These are phyloP conservation scores for Vanrija pseudolonga DNA, from an alignment of 1,284 basidiomycete species.

Conservation along the genomic window DNA sequence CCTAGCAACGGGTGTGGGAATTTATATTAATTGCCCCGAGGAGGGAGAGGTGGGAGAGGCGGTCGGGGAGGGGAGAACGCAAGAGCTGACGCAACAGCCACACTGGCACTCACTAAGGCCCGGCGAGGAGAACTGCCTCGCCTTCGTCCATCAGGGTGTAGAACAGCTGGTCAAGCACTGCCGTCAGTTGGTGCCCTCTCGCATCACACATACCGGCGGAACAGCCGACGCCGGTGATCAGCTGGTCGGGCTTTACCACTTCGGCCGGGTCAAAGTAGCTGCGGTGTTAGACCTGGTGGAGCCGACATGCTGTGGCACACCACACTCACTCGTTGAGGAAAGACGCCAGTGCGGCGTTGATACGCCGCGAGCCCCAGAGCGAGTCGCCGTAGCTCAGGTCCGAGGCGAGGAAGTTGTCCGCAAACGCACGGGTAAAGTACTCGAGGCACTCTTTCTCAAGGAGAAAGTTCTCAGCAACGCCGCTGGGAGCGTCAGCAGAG, in stretches of 20 bases:
- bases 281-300: background rate
- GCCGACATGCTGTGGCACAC: background rate
- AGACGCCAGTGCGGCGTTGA: constrained; percentile 35
- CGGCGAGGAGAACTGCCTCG: constrained; percentile 47
- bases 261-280: constrained; percentile 36
- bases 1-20: too few species aligned
- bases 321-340: constrained; percentile 39
- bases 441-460: constrained; percentile 44
- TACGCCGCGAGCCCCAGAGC: constrained; percentile 43
- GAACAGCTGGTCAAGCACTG: constrained; percentile 49
- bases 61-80: constrained; percentile 13
- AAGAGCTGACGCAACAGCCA: too few species aligned
- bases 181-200: background rate
- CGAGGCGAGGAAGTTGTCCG: constrained; percentile 26
- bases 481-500: constrained; percentile 20
- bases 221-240: constrained; percentile 44
- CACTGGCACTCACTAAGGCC: constrained; percentile 34
- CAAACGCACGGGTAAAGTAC: constrained; percentile 41
- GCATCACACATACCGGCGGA: constrained; percentile 26
- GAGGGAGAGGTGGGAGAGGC: constrained; percentile 10
- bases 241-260: constrained; percentile 34
- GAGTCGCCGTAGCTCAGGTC: constrained; percentile 46
- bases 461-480: constrained; percentile 51
- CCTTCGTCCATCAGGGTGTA: constrained; percentile 49
- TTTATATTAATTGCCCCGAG: background rate